Evolutionary conservation across 2,329 filamentous ascomycete genomes (phyloP), one percentile per base, ranked within the genome.

Genomic region (Fusarium chuoi): DNA sequence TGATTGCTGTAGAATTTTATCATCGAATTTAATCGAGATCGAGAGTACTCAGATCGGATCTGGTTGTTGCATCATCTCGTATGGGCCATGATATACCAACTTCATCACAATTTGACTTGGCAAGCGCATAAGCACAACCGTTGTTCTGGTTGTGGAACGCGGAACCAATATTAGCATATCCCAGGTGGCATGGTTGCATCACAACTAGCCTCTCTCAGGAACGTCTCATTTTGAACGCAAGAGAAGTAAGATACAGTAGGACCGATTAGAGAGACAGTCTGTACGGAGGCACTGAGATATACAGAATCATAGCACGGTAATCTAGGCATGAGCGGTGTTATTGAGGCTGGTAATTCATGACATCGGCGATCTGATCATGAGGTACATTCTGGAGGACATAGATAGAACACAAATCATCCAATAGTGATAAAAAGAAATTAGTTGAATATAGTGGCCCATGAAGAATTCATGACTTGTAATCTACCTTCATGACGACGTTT

Each of bases 191-290:
- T 20, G n/a, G 12, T 28, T 7, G 5, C 26, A 20, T 46, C 7
- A 18, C 24, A 3, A 4, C 18, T n/a, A 3, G 4, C 24, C 35
- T n/a, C 10, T 41, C 8, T 10, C 20, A 13, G 20, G 5, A 18
- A 7, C 14, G 3, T 7, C 15, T 55, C 3, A 2, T 4, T n/a
- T 17, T 12, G 0, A 15, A 30, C 18, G 2, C 7, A 17, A 26
- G 36, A 55, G 22, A n/a, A 5, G 20, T 22, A 18, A 17, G 10
- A 9, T 10, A 0, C 14, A 20, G 15, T 9, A 55, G 52, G 20
- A 5, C 26, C 52, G 20, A 30, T 18, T 55, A 17, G 5, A 18
- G 7, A 13, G n/a, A 12, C 7, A 22, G 8, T 22, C 10, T 30
- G 20, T 7, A 30, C n/a, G 9, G 5, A 20, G 6, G 24, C 18